Evolutionary conservation across 2,329 filamentous ascomycete genomes (phyloP).

Genomic region (Cercospora brassicicola): DNA sequence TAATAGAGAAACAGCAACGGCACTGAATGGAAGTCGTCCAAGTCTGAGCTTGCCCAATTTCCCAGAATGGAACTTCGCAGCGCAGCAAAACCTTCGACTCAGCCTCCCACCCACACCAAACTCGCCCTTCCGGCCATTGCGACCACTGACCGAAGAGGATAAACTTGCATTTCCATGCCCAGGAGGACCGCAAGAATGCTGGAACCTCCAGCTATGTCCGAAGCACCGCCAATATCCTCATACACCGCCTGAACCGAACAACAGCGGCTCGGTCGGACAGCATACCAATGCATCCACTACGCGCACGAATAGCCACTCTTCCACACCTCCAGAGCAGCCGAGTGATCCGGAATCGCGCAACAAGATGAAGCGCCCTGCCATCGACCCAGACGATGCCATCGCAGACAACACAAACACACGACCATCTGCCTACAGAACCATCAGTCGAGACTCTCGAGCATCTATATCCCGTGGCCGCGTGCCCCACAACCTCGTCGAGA

Average conservation of each 20-base stretch:
- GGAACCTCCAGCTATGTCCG: conserved; percentile 24
- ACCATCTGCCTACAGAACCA: conserved; percentile 2
- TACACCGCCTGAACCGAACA: neutral
- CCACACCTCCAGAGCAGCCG: neutral
- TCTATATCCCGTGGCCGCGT: conserved; percentile 22
- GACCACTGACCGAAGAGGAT: conserved; percentile 22
- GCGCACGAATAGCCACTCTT: conserved; percentile 19
- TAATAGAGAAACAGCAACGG: neutral
- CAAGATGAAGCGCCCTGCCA: conserved; percentile 23
- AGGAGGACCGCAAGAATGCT: conserved; percentile 22
- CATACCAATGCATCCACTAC: neutral
- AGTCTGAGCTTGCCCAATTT: conserved; percentile 13
- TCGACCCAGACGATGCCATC: conserved; percentile 10
- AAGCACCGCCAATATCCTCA: conserved; percentile 20
- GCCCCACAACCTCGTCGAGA: conserved; percentile 49
- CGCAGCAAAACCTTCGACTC: conserved; percentile 15
- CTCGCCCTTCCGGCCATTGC: conserved; percentile 22
- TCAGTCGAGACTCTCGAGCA: conserved; percentile 6
- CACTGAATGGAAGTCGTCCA: conserved; percentile 12
- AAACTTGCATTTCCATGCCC: conserved; percentile 24
- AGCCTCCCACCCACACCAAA: conserved; percentile 25
- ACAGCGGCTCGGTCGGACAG: neutral
- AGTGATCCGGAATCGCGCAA: conserved; percentile 13
- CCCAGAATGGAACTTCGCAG: conserved; percentile 15
- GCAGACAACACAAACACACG: neutral